These are phyloP conservation scores for Diaporthe australafricana DNA, from an alignment of 2,329 filamentous ascomycete genomes.

Conservation along the genomic window DNA sequence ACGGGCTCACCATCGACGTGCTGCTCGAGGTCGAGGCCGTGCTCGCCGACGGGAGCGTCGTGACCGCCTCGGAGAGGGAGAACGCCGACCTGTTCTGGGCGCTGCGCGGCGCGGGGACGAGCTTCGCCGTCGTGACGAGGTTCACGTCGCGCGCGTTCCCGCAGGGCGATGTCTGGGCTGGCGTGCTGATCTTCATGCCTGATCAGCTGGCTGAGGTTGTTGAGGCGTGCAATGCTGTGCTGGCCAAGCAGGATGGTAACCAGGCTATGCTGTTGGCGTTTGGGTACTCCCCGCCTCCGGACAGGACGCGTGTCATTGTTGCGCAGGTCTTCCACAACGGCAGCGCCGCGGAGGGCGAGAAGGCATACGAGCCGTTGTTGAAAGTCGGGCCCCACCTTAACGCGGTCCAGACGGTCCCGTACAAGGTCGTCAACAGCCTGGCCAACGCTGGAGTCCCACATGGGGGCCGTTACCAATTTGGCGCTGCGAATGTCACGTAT, in stretches of 20 bases:
- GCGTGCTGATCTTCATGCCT: slow-evolving; percentile 43
- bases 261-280: slow-evolving; percentile 34
- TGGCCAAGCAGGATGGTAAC: slow-evolving; percentile 41
- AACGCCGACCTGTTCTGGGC: slow-evolving; percentile 58
- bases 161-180: slow-evolving; percentile 48
- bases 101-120: slow-evolving; percentile 53
- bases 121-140: slow-evolving; percentile 56
- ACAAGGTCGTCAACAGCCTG: slow-evolving; percentile 52
- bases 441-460: slow-evolving; percentile 51
- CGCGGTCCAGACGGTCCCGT: slow-evolving; percentile 53
- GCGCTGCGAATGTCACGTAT: slow-evolving; percentile 57
- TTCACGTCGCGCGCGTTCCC: slow-evolving; percentile 50
- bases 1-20: slow-evolving; percentile 62
- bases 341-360: slow-evolving; percentile 48
- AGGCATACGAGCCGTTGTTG: slow-evolving; percentile 51
- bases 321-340: slow-evolving; percentile 51
- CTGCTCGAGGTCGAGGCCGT: slow-evolving; percentile 54
- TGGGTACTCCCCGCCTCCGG: slow-evolving; percentile 44
- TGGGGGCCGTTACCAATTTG: slow-evolving; percentile 52
- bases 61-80: slow-evolving; percentile 54
- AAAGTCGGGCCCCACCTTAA: slow-evolving; percentile 51
- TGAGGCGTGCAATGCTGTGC: slow-evolving; percentile 46
- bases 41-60: slow-evolving; percentile 50
- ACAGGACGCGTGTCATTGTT: slow-evolving; percentile 44
- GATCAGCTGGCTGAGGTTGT: slow-evolving; percentile 45